Conservation (phyloP, 2,329 filamentous ascomycete species). For the Penicillium sp. region DNA sequence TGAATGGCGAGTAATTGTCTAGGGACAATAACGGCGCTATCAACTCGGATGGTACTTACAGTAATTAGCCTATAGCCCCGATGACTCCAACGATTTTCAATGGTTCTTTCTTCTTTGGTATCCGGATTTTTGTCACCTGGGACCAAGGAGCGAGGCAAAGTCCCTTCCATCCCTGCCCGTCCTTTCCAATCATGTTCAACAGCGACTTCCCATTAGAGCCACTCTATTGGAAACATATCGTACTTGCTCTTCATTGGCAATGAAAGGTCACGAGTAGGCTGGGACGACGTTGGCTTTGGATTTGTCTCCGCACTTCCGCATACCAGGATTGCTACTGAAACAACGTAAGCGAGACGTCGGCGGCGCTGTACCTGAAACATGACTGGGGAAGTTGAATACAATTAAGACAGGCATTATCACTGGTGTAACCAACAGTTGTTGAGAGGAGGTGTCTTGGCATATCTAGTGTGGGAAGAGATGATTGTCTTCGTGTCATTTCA, state of each 20-base stretch:
- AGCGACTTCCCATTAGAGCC: background rate
- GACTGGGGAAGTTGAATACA: conserved; percentile 66
- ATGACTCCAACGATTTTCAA: conserved; percentile 26
- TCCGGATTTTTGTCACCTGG: conserved; percentile 54
- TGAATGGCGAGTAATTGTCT: conserved; percentile 76
- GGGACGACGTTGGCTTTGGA: conserved; percentile 54
- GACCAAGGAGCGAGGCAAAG: too few relatives aligned
- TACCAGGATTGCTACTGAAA: conserved; percentile 58
- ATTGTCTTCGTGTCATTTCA: background rate
- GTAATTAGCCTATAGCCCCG: conserved; percentile 31
- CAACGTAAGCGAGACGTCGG: conserved; percentile 50
- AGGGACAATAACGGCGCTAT: conserved; percentile 37
- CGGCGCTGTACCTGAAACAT: conserved; percentile 76
- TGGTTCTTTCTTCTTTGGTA: conserved; percentile 38
- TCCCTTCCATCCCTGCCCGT: background rate
- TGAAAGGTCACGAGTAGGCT: conserved; percentile 36
- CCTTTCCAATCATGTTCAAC: background rate
- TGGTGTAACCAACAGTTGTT: conserved; percentile 74
- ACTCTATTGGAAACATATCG: background rate
- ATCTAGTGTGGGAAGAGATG: background rate
- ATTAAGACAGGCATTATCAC: conserved; percentile 66
- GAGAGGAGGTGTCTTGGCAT: background rate
- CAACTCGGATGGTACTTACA: conserved; percentile 38
- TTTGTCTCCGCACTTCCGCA: conserved; percentile 63
- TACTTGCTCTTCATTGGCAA: background rate